Evolutionary conservation across 176 grass and related monocot genomes (phyloP), one percentile per base, ranked within the genome.

Genomic region (Raddia distichophylla): DNA sequence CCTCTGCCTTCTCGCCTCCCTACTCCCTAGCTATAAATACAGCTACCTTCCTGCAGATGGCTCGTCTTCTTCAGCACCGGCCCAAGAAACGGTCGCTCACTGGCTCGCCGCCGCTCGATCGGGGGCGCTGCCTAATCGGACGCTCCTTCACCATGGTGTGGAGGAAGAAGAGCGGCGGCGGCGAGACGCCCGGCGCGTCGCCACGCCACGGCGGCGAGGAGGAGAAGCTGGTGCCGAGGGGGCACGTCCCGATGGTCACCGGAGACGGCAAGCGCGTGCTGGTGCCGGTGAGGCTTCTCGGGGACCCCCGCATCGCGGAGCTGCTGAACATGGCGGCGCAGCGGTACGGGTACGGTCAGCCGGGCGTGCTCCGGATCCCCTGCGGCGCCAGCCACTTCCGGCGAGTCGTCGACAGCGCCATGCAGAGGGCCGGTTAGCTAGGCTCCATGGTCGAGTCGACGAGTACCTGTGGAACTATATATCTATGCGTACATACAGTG

Each of bases 241-340:
- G 91, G 3, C 51, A 88, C 52, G 78, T 90, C 3, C 91, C 91
- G 8, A 84, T 93, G 77, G 77, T 93, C 15, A 72, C 78, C 40
- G 65, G 73, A 11, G 67, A 7, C 4, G 80, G 56, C 46, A 75
- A 97, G 79, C 88, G 82, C 5, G 73, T 97, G 74, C n/a, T 86
- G 78, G 89, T 97, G 71, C 89, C 85, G 8, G 86, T 89, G 37
- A 68, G 57, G 50, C 74, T 89, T n/a, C 82, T 97, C 27, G 3
- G 35, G 61, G 60, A 91, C 14, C 87, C 94, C 0, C 80, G 49
- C 75, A 19, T 97, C 43, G 74, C 43, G 8, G 84, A 77, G 81
- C 81, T 97, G 53, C 84, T 97, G 48, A 89, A 94, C 60, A 80
- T 88, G 75, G 77, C 89, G 33, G 91, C 82, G 3, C 16, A 65